Base-by-base conservation (phyloP, 768 basidiomycete genomes). In the Sporobolomyces pararoseus region DNA sequence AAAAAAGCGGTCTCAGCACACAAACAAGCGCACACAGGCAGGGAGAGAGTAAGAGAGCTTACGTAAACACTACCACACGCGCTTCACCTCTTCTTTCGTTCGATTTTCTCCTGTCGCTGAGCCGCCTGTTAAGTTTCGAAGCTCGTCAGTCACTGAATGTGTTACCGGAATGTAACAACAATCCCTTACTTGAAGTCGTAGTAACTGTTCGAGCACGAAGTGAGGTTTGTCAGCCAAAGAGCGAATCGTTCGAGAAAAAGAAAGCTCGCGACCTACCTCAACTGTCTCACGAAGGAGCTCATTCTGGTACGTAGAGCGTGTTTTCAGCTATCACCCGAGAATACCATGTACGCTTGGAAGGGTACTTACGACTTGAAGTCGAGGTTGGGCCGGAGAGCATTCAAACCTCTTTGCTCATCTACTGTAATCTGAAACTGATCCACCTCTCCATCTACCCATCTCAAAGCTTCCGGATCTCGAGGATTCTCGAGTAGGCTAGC, bases 261-360 rank as follows among this genome's bases (percentile, higher is more conserved):
- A 47, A 47, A 3, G 42, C 39, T 39, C 13, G 14, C 21, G 17
- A n/a, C 53, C 31, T 37, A 68, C 67, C 67, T 63, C 21, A 72
- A 57, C 17, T 72, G 71, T 10, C 71, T 61, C 13, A 72, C 67
- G 46, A 72, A 72, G 29, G 63, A 65, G 66, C 66, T 68, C 63
- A 72, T 47, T 1, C 70, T 72, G 65, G 1, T 10, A 42, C 17
- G 39, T 42, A 9, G 39, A 9, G 39, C 39, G 17, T 42, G 10
- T 9, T 17, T 9, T 42, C 39, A 42, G 39, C 39, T 42, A 42
- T 42, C 10, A 42, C 17, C 17, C 39, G 10, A 9, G 39, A 9
- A 42, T 9, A 17, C 9, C 10, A 42, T 42, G 39, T 42, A 42
- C 39, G 39, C n/a, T n/a, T n/a, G n/a, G n/a, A 42, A 42, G 10